Conservation (phyloP, 495 filamentous ascomycete genomes). For the Penicillium macrosclerotiorum region DNA sequence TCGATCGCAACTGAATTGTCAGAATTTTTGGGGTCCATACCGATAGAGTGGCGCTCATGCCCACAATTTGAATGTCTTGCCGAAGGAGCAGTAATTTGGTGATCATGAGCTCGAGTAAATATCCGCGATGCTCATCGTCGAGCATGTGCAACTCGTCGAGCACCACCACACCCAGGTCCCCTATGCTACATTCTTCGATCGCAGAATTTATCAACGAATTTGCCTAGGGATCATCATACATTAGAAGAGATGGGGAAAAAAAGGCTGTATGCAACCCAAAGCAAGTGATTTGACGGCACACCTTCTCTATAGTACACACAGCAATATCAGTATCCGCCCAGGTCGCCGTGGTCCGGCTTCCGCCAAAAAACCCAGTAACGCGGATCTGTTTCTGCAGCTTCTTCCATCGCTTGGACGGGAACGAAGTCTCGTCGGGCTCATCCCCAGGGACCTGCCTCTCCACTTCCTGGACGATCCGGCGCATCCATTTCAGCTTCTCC, state of each 20-base stretch:
- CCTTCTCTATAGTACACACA: slow-evolving; percentile 84
- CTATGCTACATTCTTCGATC: slow-evolving; percentile 69
- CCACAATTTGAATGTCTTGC: slow-evolving; percentile 70
- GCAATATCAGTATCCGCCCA: slow-evolving; percentile 80
- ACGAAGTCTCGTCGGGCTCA: slow-evolving; percentile 16
- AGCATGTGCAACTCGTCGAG: slow-evolving; percentile 84
- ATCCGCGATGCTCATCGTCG: slow-evolving; percentile 75
- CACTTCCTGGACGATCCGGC: slow-evolving; percentile 64
- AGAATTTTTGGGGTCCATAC: slow-evolving; percentile 30
- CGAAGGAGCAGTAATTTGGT: slow-evolving; percentile 73
- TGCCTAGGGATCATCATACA: slow-evolving; percentile 50
- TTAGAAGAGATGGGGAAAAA: background rate
- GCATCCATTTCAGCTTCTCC: slow-evolving; percentile 77
- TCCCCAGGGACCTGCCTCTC: slow-evolving; percentile 40
- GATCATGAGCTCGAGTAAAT: slow-evolving; percentile 75
- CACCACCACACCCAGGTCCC: slow-evolving; percentile 64
- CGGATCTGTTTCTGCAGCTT: slow-evolving; percentile 46
- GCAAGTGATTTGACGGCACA: slow-evolving; percentile 27
- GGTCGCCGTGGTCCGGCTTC: slow-evolving; percentile 59
- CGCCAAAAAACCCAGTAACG: slow-evolving; percentile 74
- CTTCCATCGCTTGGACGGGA: slow-evolving; percentile 32
- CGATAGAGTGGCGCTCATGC: slow-evolving; percentile 79
- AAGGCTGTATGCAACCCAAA: background rate
- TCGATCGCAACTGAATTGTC: background rate
- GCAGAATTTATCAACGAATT: slow-evolving; percentile 75